Percentiles rank a stretch among this genome's conserved stretches.
phyloP scores from a whole-genome alignment of 2,329 filamentous ascomycete genomes.

The Venturia pyrina region DNA sequence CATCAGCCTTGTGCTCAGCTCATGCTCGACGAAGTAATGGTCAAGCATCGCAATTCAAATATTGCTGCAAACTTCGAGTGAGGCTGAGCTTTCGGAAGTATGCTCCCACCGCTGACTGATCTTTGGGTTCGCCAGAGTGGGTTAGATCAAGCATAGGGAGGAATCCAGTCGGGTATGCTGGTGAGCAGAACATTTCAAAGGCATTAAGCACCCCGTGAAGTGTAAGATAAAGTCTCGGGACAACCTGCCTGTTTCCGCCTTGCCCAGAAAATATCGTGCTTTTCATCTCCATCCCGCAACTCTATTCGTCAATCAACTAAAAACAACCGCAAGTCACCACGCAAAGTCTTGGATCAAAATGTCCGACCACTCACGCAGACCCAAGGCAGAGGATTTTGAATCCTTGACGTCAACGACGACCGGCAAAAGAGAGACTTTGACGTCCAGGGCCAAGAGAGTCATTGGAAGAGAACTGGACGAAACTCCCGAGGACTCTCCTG shows the following conservation, averaged over 20 bases:
- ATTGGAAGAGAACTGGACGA: conserved; percentile 1
- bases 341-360: not conserved
- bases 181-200: not conserved
- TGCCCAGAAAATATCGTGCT: not conserved
- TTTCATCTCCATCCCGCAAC: no score
- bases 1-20: not conserved
- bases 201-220: not conserved
- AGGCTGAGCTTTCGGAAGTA: not conserved
- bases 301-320: not conserved
- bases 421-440: conserved; percentile 8
- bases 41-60: not conserved
- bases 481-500: not conserved
- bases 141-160: not conserved
- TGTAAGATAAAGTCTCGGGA: not conserved
- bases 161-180: not conserved
- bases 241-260: not conserved
- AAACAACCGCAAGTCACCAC: not conserved
- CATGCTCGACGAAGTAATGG: not conserved
- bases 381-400: not conserved
- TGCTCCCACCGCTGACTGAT: not conserved
- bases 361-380: not conserved
- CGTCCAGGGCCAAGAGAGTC: conserved; percentile 5
- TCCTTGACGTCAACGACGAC: not conserved
- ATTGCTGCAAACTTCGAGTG: not conserved
- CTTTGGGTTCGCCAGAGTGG: not conserved